A percentile compares a stretch with the other conserved stretches of the same genome.
Conservation (phyloP, 2,329 filamentous ascomycete genomes). For the Paraconiothyrium sp. region DNA sequence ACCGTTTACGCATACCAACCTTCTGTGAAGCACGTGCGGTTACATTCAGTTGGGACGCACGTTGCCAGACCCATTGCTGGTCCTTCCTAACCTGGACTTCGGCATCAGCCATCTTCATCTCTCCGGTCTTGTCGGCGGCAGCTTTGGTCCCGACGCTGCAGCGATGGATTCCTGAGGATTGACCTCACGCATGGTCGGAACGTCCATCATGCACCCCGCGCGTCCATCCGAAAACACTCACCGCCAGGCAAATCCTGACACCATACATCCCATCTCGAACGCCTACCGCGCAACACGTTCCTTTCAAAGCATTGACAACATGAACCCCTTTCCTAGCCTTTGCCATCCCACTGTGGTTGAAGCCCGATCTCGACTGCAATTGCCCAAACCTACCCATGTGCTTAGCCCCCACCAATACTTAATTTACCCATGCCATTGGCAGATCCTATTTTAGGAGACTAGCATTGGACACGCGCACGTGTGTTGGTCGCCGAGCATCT, state of each 20-base stretch:
- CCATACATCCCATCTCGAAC: neutral
- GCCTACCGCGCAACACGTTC: neutral
- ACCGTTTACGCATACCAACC: neutral
- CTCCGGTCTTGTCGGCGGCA: neutral
- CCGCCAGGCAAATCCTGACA: neutral
- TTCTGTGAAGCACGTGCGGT: constrained; percentile 2
- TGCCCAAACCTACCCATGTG: constrained; percentile 4
- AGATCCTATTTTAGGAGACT: no score
- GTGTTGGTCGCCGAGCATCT: neutral
- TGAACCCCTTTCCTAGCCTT: neutral
- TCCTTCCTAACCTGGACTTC: neutral
- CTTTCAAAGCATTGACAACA: neutral
- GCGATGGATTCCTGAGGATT: neutral
- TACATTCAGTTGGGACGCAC: constrained; percentile 5
- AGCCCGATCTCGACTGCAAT: neutral
- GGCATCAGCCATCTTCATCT: neutral
- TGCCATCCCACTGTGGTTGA: neutral
- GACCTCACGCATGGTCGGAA: neutral
- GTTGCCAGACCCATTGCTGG: neutral
- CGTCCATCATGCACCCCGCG: neutral
- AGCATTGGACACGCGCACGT: neutral
- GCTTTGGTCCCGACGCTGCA: neutral
- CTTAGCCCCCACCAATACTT: neutral
- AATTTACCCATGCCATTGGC: neutral
- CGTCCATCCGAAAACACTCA: constrained; percentile 2